These are phyloP conservation scores for Mytilinidion resinicola DNA, from an alignment of 495 filamentous ascomycete genomes.

Conservation along the genomic window DNA sequence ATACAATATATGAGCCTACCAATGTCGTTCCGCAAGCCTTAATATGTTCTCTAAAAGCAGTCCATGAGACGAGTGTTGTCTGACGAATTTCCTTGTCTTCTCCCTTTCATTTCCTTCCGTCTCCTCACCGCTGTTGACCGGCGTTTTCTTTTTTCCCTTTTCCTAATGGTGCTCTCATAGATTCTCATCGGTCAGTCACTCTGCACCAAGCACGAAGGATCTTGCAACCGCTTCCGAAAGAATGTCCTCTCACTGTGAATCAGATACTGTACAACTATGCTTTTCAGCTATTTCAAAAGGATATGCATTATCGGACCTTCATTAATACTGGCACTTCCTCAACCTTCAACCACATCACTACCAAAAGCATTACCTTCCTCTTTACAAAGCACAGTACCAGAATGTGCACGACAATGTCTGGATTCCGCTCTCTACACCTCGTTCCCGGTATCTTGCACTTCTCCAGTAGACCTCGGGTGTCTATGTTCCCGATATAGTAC, in stretches of 20 bases:
- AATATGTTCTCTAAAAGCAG: slow-evolving; percentile 8
- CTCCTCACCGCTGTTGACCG: slow-evolving; percentile 21
- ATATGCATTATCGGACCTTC: slow-evolving; percentile 24
- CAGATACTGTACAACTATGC: slow-evolving; percentile 28
- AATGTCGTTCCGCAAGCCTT: too few relatives aligned
- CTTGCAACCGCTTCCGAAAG: not conserved
- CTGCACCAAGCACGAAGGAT: not conserved
- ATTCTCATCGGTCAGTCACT: slow-evolving; percentile 18
- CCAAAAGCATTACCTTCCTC: slow-evolving; percentile 8
- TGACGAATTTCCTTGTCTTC: slow-evolving; percentile 29
- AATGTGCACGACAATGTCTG: slow-evolving; percentile 28
- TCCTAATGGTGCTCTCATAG: slow-evolving; percentile 22
- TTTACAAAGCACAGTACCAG: slow-evolving; percentile 20
- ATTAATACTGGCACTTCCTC: slow-evolving; percentile 22
- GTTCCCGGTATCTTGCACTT: slow-evolving; percentile 21
- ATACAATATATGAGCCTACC: too few relatives aligned
- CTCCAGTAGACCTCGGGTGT: slow-evolving; percentile 16
- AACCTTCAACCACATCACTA: slow-evolving; percentile 10
- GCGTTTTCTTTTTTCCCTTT: slow-evolving; percentile 9
- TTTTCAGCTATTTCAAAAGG: slow-evolving; percentile 27
- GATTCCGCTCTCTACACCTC: slow-evolving; percentile 7
- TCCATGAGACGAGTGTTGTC: slow-evolving; percentile 19
- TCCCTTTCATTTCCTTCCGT: slow-evolving; percentile 25
- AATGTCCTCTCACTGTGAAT: slow-evolving; percentile 14
- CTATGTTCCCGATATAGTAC: slow-evolving; percentile 27